These are phyloP conservation scores for Cryptococcus sp. DNA, from an alignment of 1,284 basidiomycete species.

Conservation along the genomic window DNA sequence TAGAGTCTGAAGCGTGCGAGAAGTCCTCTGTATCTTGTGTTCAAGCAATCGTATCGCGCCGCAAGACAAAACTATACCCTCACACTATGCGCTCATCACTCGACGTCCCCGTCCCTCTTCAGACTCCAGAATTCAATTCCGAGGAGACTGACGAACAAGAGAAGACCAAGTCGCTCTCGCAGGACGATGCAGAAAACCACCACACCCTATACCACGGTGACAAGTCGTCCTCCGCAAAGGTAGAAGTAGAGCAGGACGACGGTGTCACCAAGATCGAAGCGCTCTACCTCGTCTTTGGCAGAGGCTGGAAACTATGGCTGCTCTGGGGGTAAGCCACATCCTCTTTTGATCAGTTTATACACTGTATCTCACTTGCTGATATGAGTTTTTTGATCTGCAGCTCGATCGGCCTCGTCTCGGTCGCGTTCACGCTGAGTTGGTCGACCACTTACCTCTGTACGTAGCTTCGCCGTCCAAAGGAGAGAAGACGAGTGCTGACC, in stretches of 20 bases:
- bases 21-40: no score
- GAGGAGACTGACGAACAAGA: no score
- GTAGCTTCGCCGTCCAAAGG: not conserved
- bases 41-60: no score
- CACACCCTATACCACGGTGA: no score
- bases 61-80: no score
- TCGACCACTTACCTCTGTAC: constrained; percentile 35
- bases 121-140: no score
- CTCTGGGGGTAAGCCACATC: constrained; percentile 31
- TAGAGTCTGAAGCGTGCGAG: no score
- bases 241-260: constrained; percentile 28
- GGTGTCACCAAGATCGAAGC: constrained; percentile 48
- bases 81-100: no score
- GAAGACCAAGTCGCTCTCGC: no score
- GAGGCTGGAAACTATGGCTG: constrained; percentile 29
- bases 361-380: not conserved
- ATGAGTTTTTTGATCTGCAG: constrained; percentile 1
- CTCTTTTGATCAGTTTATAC: not conserved
- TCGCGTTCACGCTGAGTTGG: constrained; percentile 30
- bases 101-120: no score
- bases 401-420: constrained; percentile 36
- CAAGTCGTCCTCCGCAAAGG: no score
- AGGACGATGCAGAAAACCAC: no score
- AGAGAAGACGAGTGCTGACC: not conserved
- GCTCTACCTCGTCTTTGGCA: constrained; percentile 42